Evolutionary conservation across 2,329 filamentous ascomycete species (phyloP).

Genomic region (Plenodomus lindquistii): DNA sequence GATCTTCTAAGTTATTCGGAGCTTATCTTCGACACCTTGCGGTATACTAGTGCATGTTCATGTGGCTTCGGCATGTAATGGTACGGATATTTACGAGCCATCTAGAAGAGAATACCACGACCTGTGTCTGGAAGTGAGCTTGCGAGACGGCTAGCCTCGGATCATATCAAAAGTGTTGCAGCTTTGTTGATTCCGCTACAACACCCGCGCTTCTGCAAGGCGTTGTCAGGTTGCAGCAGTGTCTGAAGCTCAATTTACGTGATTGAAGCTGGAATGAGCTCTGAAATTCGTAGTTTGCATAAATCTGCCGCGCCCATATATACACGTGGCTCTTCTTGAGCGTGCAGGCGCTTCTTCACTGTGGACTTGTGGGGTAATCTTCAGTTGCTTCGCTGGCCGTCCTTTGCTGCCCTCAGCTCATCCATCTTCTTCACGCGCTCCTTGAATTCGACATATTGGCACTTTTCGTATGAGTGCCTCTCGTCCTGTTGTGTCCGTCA

Average conservation of each 20-base stretch:
- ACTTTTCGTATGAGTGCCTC: conserved; percentile 97
- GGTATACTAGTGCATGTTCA: too few species aligned
- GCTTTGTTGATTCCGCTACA: too few species aligned
- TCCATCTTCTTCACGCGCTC: conserved; percentile 98
- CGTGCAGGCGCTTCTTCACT: conserved; percentile 2
- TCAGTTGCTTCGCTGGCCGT: conserved; percentile 81
- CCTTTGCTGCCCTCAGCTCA: conserved; percentile 85
- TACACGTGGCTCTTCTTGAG: conserved; percentile 33
- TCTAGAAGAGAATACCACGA: too few species aligned
- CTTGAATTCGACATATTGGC: conserved; percentile 99
- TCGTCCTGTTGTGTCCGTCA: conserved; percentile 69
- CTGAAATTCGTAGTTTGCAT: conserved; percentile 2
- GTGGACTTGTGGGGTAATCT: neutral
- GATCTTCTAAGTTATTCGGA: too few species aligned
- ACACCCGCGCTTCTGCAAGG: neutral
- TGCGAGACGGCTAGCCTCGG: too few species aligned
- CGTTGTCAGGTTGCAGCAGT: neutral
- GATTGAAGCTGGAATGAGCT: neutral
- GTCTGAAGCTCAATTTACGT: neutral
- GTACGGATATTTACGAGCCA: too few species aligned
- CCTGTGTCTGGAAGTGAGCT: too few species aligned
- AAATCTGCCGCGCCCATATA: conserved; percentile 33
- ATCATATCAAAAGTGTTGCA: too few species aligned
- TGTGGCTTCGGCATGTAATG: too few species aligned
- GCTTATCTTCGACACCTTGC: too few species aligned